Base-by-base conservation (phyloP, 2,329 filamentous ascomycete species). In the Fusarium sororula region DNA sequence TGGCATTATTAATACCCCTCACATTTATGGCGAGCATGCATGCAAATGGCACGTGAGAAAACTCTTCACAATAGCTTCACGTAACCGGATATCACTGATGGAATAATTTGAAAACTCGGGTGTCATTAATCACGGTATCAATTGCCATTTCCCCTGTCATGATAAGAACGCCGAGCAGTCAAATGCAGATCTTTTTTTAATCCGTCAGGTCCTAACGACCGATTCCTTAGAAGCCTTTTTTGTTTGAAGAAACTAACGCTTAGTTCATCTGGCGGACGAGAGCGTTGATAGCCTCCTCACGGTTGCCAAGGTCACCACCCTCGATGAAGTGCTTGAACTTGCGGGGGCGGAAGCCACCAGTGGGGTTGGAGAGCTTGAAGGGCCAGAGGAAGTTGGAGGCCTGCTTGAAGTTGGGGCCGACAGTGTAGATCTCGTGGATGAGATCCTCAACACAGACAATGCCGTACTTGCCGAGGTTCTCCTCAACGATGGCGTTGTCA, bases 291-390 rank as follows among this genome's bases (percentile, higher is more conserved):
- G 95, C 92, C 82, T 98, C 95, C 90, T 99, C 96, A 79, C 96
- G 93, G 92, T 99, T 98, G 85, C 96, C 96, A 81, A 97, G 89
- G 87, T 99, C 96, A 92, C 96, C 96, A 87, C 96, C 96, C 90
- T 98, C 94, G 76, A 98, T 94, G 89, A 94, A 98, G 90, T 98
- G 95, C 90, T 95, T 96, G 92, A 98, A 98, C 90, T 98, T 99
- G 88, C 96, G 91, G 81, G 93, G 87, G 81, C 93, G 93, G 94
- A 98, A 99, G 78, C 96, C 96, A 85, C 96, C 96, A 80, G 88
- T 98, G 84, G 96, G 96, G 92, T 97, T 98, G 91, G 91, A 95
- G 80, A 99, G 93, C 93, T 99, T 98, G 92, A 99, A 99, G 84
- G 96, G 96, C 96, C 96, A 99, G 80, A 98, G 89, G 92, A 98